A percentile compares a stretch with the other conserved stretches of the same genome.
phyloP scores from a whole-genome alignment of 228 moss, liverwort and hornwort genomes.

The Sphagnum magellanicum region DNA sequence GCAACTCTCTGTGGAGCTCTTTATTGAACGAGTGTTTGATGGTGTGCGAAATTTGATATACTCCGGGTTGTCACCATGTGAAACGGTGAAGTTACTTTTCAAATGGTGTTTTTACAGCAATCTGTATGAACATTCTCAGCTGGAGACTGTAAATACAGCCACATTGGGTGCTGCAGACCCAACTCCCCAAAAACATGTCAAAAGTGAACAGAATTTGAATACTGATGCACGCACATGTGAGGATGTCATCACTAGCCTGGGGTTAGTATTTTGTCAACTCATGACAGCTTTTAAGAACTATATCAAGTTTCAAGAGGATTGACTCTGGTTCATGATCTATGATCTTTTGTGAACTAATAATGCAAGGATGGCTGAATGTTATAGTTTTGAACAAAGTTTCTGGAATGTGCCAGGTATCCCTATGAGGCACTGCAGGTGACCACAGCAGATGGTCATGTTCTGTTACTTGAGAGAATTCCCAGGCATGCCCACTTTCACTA shows the following conservation, averaged over 20 bases:
- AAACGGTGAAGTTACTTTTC: constrained; percentile 55
- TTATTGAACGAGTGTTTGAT: constrained; percentile 75
- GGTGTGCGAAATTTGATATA: constrained; percentile 51
- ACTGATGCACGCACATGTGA: constrained; percentile 89
- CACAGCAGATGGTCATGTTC: constrained; percentile 44
- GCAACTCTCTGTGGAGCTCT: constrained; percentile 74
- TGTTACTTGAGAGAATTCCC: constrained; percentile 49
- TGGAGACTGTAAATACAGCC: constrained; percentile 38
- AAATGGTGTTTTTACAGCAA: constrained; percentile 44
- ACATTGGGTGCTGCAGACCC: constrained; percentile 69
- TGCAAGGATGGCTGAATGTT: no score
- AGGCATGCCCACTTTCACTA: constrained; percentile 15
- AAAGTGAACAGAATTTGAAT: constrained; percentile 40
- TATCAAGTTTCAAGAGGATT: no score
- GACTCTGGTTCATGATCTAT: no score
- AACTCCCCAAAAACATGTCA: constrained; percentile 36
- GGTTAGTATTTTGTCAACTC: constrained; percentile 25
- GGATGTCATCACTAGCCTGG: constrained; percentile 79
- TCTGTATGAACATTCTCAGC: constrained; percentile 3
- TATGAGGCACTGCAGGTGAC: constrained; percentile 46
- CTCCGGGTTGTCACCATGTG: constrained; percentile 59
- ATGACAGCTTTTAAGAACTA: no score
- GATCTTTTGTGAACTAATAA: no score
- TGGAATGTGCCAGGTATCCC: constrained; percentile 32
- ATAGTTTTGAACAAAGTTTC: no score